Evolutionary conservation across 805 yeast species (phyloP).

Genomic region (Saccharomycopsis capsularis): DNA sequence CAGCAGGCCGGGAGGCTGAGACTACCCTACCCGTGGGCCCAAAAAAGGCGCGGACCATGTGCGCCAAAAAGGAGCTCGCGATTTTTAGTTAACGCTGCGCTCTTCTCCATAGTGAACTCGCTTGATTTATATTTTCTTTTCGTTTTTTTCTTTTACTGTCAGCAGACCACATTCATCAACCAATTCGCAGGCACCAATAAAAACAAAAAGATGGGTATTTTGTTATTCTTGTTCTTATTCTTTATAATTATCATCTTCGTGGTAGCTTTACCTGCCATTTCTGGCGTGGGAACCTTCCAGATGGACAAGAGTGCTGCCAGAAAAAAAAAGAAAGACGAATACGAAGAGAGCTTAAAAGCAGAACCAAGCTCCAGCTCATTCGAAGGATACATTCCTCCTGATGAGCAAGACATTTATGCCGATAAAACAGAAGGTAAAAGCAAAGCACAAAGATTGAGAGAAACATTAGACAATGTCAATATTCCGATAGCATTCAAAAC

Average conservation of each 20-base stretch:
- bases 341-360: not conserved
- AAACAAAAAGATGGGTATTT: conserved; percentile 16
- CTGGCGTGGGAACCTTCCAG: conserved; percentile 19
- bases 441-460: conserved; percentile 9
- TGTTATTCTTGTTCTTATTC: conserved; percentile 11
- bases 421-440: not conserved
- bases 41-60: too few species aligned
- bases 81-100: too few species aligned
- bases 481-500: conserved; percentile 20
- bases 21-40: too few species aligned
- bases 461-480: conserved; percentile 12
- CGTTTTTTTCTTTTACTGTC: too few species aligned
- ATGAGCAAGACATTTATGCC: conserved; percentile 14
- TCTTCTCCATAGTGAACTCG: too few species aligned
- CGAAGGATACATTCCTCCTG: conserved; percentile 20
- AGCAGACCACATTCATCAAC: too few species aligned
- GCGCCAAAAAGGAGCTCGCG: too few species aligned
- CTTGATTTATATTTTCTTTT: too few species aligned
- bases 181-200: too few species aligned
- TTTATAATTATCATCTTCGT: conserved; percentile 11
- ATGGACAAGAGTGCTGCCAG: conserved; percentile 11
- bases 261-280: conserved; percentile 16
- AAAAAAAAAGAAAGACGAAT: not conserved
- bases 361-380: not conserved
- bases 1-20: too few species aligned